Conservation (phyloP, 768 basidiomycete genomes). For the Psilocybe cubensis region DNA sequence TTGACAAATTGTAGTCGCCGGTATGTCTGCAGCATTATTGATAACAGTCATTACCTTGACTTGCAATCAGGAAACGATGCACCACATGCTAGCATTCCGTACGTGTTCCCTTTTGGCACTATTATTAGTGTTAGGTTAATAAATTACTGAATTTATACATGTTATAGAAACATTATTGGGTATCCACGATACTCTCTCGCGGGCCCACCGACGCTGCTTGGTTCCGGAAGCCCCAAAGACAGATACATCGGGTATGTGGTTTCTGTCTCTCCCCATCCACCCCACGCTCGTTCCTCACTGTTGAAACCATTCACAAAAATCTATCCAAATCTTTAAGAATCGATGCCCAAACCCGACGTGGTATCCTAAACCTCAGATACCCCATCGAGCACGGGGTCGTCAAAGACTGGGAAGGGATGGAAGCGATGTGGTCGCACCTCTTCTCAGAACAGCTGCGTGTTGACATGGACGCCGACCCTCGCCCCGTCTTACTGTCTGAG, state of each 20-base stretch:
- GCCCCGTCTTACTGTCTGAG: slow-evolving; percentile 90
- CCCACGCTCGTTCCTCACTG: background rate
- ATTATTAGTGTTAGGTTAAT: background rate
- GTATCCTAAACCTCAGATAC: slow-evolving; percentile 92
- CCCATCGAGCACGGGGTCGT: slow-evolving; percentile 94
- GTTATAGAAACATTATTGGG: slow-evolving; percentile 82
- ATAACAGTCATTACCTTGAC: too few relatives aligned
- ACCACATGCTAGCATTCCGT: slow-evolving; percentile 95
- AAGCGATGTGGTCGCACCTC: slow-evolving; percentile 98
- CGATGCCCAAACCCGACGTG: slow-evolving; percentile 63
- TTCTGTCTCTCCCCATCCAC: too few relatives aligned
- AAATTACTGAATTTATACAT: too few relatives aligned
- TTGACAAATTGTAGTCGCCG: too few relatives aligned
- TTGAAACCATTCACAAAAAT: background rate
- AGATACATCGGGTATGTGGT: slow-evolving; percentile 94
- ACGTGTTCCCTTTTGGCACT: slow-evolving; percentile 36
- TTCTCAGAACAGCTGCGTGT: slow-evolving; percentile 96
- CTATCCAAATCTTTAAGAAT: slow-evolving; percentile 25
- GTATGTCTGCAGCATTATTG: too few relatives aligned
- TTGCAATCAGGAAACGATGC: slow-evolving; percentile 79
- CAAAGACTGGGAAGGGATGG: slow-evolving; percentile 99
- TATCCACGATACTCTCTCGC: slow-evolving; percentile 79
- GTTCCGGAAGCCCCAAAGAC: slow-evolving; percentile 96
- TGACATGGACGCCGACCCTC: slow-evolving; percentile 90
- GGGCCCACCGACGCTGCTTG: slow-evolving; percentile 96